Evolutionary conservation across 495 filamentous ascomycete species (phyloP).

Genomic region (Coniosporium apollinis): DNA sequence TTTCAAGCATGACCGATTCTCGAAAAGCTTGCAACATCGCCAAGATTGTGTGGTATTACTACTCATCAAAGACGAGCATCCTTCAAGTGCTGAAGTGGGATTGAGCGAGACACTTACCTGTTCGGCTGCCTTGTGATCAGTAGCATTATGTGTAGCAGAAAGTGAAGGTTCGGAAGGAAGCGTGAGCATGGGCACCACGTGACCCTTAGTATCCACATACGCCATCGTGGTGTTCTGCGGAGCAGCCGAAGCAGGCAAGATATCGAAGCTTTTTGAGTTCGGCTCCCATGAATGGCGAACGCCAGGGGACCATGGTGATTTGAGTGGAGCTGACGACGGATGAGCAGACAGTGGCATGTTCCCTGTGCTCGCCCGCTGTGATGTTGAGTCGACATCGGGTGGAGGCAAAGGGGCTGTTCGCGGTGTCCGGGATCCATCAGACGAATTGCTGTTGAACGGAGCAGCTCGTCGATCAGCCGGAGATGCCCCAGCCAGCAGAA

Average conservation of each 20-base stretch:
- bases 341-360: conserved; percentile 15
- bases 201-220: conserved; percentile 9
- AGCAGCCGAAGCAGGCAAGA: conserved; percentile 5
- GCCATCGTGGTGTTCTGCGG: conserved; percentile 3
- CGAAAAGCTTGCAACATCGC: too few species aligned
- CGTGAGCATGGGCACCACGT: not conserved
- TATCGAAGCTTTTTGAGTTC: conserved; percentile 12
- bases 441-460: conserved; percentile 9
- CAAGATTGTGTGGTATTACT: too few species aligned
- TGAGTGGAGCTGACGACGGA: conserved; percentile 11
- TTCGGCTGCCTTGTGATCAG: too few species aligned
- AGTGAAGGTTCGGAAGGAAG: too few species aligned
- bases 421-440: conserved; percentile 9
- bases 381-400: conserved; percentile 8
- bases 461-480: conserved; percentile 6
- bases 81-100: too few species aligned
- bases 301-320: conserved; percentile 8
- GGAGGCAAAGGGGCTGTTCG: conserved; percentile 15
- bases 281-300: conserved; percentile 16
- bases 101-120: too few species aligned
- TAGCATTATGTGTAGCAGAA: too few species aligned
- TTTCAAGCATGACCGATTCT: too few species aligned
- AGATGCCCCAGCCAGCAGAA: conserved; percentile 9
- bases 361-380: conserved; percentile 17
- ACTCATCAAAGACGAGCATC: too few species aligned